phyloP scores from a whole-genome alignment of 805 yeast species.

The Candida loeiensis region DNA sequence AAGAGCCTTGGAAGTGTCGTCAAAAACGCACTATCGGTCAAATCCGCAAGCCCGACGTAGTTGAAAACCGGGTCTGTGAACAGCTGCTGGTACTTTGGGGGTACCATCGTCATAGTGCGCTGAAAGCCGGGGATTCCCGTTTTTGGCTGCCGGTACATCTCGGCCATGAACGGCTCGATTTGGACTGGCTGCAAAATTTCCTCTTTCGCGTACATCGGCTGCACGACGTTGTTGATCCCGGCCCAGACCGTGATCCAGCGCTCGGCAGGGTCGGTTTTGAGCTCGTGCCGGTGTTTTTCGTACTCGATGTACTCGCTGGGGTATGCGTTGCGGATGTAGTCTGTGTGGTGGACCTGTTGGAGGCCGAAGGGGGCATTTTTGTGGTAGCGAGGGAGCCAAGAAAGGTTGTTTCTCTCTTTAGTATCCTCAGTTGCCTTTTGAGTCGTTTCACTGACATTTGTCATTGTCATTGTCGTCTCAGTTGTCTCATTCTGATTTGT shows the following conservation, averaged over 20 bases:
- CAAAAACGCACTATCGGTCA: constrained; percentile 37
- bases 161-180: constrained; percentile 5
- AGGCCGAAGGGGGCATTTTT: constrained; percentile 13
- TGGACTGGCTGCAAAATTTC: constrained; percentile 3
- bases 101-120: constrained; percentile 4
- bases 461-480: background rate
- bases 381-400: constrained; percentile 7
- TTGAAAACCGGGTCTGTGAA: constrained; percentile 27
- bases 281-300: constrained; percentile 34
- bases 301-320: constrained; percentile 34
- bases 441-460: no score
- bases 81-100: constrained; percentile 17
- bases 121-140: constrained; percentile 1
- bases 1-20: constrained; percentile 41
- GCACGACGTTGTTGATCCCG: constrained; percentile 24
- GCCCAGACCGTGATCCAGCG: constrained; percentile 42
- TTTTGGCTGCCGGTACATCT: background rate
- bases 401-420: background rate
- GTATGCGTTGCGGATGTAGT: constrained; percentile 35
- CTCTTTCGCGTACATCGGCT: constrained; percentile 10
- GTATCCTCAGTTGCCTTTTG: background rate
- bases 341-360: constrained; percentile 32
- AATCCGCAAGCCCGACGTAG: constrained; percentile 35
- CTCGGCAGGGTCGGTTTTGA: constrained; percentile 26
- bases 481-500: background rate